Evolutionary conservation across 495 filamentous ascomycete genomes (phyloP).

Genomic region (Lentithecium fluviatile): DNA sequence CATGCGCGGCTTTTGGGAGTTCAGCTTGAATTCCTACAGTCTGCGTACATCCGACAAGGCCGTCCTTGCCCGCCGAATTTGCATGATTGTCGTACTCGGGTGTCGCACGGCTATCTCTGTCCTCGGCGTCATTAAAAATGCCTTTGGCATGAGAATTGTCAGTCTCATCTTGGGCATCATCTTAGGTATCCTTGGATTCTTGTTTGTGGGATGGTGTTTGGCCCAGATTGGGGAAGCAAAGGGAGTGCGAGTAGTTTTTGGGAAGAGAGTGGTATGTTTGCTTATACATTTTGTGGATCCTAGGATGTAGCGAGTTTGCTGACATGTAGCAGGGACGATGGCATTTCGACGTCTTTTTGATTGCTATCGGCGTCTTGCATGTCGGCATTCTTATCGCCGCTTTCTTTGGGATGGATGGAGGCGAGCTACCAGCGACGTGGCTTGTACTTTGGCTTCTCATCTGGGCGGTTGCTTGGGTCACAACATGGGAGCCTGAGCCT

Average conservation of each 20-base stretch:
- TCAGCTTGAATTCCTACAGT: slow-evolving; percentile 7
- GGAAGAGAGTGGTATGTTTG: slow-evolving; percentile 9
- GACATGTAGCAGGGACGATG: background rate
- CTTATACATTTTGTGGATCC: background rate
- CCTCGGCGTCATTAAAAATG: background rate
- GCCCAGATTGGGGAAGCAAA: slow-evolving; percentile 14
- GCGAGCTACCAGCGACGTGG: background rate
- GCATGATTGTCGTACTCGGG: slow-evolving; percentile 15
- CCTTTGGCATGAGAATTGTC: background rate
- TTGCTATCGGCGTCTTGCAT: background rate
- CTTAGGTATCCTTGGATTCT: slow-evolving; percentile 4
- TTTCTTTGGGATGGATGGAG: background rate
- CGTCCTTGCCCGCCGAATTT: slow-evolving; percentile 10
- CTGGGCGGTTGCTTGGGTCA: slow-evolving; percentile 10
- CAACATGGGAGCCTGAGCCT: slow-evolving; percentile 7
- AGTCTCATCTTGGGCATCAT: slow-evolving; percentile 1
- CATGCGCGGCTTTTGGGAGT: slow-evolving; percentile 12
- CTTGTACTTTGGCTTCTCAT: slow-evolving; percentile 7
- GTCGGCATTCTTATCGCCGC: slow-evolving; percentile 1
- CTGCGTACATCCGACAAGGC: slow-evolving; percentile 5
- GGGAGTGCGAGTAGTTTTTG: slow-evolving; percentile 4
- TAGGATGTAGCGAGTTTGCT: background rate
- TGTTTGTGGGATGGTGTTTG: slow-evolving; percentile 18
- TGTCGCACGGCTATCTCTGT: slow-evolving; percentile 11
- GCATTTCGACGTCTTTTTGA: slow-evolving; percentile 15